These are phyloP conservation scores for Neospermospora avenae DNA, from an alignment of 2,329 filamentous ascomycete genomes.

Conservation along the genomic window DNA sequence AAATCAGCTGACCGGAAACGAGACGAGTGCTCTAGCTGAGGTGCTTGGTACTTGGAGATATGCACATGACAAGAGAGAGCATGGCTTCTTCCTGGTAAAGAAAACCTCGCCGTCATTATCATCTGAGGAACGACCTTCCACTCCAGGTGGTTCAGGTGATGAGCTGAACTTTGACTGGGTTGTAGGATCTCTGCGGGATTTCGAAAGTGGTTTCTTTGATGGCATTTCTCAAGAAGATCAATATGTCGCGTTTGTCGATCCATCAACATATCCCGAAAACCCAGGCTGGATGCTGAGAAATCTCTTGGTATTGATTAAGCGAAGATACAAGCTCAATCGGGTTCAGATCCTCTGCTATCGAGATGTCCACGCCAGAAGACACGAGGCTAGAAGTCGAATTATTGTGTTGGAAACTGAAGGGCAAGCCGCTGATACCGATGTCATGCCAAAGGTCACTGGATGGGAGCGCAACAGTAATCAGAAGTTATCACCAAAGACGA, in stretches of 20 bases:
- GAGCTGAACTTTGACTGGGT: slow-evolving; percentile 69
- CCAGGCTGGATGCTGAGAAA: slow-evolving; percentile 95
- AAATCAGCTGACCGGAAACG: slow-evolving; percentile 57
- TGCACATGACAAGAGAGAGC: slow-evolving; percentile 74
- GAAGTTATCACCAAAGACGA: slow-evolving; percentile 73
- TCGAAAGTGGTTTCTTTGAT: slow-evolving; percentile 85
- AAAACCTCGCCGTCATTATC: slow-evolving; percentile 48
- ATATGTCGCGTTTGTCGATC: slow-evolving; percentile 85
- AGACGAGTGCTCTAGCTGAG: slow-evolving; percentile 78
- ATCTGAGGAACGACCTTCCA: slow-evolving; percentile 38
- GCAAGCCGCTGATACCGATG: slow-evolving; percentile 27
- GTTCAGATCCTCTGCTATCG: slow-evolving; percentile 88
- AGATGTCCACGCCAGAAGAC: slow-evolving; percentile 72
- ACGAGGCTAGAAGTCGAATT: slow-evolving; percentile 79
- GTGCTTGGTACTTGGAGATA: slow-evolving; percentile 86
- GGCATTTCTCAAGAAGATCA: slow-evolving; percentile 67
- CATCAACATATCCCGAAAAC: slow-evolving; percentile 82
- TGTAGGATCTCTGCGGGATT: slow-evolving; percentile 70
- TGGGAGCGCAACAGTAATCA: slow-evolving; percentile 85
- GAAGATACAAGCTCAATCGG: slow-evolving; percentile 72
- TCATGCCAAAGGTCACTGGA: slow-evolving; percentile 86
- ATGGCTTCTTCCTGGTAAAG: slow-evolving; percentile 95
- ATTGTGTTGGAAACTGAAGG: slow-evolving; percentile 45
- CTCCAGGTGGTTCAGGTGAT: slow-evolving; percentile 49
- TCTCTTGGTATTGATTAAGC: slow-evolving; percentile 76